Percentiles rank a stretch among this genome's conserved stretches.
These are phyloP conservation scores for Penicillium cataractarum DNA, from an alignment of 495 filamentous ascomycete species.

Conservation along the genomic window DNA sequence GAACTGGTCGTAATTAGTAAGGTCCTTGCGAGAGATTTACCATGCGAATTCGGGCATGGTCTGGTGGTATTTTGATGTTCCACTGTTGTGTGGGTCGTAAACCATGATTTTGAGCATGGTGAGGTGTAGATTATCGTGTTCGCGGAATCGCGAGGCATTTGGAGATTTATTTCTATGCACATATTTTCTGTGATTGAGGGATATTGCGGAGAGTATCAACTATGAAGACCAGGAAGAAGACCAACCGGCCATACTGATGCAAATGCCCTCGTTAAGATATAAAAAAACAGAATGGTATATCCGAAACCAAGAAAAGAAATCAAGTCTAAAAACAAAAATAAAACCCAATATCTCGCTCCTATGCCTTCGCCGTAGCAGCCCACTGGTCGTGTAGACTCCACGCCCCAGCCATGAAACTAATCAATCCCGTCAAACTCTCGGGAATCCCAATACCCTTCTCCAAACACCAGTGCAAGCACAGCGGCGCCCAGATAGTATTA, in stretches of 20 bases:
- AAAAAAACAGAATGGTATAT: slow-evolving; percentile 19
- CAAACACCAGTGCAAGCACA: slow-evolving; percentile 80
- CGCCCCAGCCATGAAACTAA: slow-evolving; percentile 62
- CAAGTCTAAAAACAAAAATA: slow-evolving; percentile 1
- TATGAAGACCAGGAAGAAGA: slow-evolving; percentile 10
- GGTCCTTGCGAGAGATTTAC: slow-evolving; percentile 11
- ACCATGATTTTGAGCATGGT: too few relatives aligned
- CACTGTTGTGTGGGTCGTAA: slow-evolving; percentile 8
- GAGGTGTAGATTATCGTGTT: too few relatives aligned
- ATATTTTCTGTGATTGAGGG: background rate
- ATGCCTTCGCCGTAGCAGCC: slow-evolving; percentile 35
- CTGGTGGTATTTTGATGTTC: background rate
- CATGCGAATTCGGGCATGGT: too few relatives aligned
- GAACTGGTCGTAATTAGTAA: slow-evolving; percentile 1
- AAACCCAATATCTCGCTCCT: slow-evolving; percentile 3
- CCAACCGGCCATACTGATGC: too few relatives aligned
- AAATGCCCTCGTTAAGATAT: background rate
- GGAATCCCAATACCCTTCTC: slow-evolving; percentile 72
- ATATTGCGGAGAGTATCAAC: slow-evolving; percentile 10
- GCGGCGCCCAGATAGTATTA: slow-evolving; percentile 61
- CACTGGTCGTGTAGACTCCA: slow-evolving; percentile 46
- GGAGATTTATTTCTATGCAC: background rate
- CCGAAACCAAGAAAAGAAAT: slow-evolving; percentile 7
- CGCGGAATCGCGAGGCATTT: too few relatives aligned
- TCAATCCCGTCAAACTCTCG: slow-evolving; percentile 64